These are phyloP conservation scores for Geranium rotundifolium DNA, from an alignment of 345 rosid species.

Conservation along the genomic window DNA sequence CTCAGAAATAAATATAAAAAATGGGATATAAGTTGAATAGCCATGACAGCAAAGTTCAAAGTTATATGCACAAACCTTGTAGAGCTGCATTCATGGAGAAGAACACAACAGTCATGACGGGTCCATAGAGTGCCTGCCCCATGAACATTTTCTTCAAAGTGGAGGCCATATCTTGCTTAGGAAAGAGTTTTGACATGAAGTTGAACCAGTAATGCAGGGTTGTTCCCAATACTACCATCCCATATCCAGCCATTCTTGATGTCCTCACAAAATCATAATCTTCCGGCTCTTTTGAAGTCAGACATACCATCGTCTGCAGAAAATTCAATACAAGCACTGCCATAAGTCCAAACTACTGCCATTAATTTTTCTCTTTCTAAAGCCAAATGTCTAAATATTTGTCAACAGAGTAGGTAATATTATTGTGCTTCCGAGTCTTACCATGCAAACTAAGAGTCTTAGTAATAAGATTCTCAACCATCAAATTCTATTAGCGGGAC, in stretches of 20 bases:
- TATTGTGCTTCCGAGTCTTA: no score
- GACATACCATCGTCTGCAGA: constrained; percentile 31
- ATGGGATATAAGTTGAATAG: no score
- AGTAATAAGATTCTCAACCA: no score
- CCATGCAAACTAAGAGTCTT: no score
- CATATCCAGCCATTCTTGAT: constrained; percentile 79
- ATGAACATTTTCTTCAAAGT: constrained; percentile 79
- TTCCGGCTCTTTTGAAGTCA: constrained; percentile 31
- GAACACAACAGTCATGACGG: constrained; percentile 63
- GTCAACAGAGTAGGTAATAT: no score
- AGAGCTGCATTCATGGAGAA: constrained; percentile 56
- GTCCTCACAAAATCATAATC: constrained; percentile 71
- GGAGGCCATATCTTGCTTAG: constrained; percentile 59
- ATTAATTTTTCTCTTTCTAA: no score
- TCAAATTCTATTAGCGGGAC: no score
- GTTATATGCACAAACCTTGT: constrained; percentile 35
- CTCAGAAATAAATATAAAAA: background rate
- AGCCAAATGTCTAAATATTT: no score
- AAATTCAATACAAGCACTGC: background rate
- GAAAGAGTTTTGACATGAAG: constrained; percentile 56
- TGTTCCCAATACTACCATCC: constrained; percentile 65
- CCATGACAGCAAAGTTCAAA: background rate
- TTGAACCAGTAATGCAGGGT: constrained; percentile 81
- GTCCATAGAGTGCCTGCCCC: constrained; percentile 71
- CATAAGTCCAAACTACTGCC: no score